phyloP scores from a whole-genome alignment of 2,329 filamentous ascomycete species.

The Trichoderma breve region DNA sequence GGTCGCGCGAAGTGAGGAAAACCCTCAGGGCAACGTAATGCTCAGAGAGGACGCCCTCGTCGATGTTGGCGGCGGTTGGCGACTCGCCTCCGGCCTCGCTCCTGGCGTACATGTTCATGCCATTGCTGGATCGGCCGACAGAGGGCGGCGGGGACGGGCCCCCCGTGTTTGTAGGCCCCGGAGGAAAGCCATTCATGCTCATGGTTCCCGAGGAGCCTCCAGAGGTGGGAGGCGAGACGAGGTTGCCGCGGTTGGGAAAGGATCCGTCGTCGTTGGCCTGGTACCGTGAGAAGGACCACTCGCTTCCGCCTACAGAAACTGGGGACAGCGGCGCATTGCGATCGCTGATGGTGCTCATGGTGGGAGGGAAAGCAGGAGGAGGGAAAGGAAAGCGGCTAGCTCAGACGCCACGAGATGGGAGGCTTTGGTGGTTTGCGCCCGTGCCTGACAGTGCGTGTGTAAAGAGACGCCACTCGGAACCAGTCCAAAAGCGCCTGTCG shows the following conservation, averaged over 20 bases:
- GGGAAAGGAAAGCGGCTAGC: conserved; percentile 1
- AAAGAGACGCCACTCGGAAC: conserved; percentile 22
- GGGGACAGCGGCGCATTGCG: conserved; percentile 77
- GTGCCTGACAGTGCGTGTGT: conserved; percentile 9
- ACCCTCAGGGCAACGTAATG: conserved; percentile 79
- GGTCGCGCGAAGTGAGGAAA: conserved; percentile 75
- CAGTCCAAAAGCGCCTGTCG: conserved; percentile 14
- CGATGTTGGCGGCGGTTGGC: conserved; percentile 39
- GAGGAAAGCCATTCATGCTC: conserved; percentile 60
- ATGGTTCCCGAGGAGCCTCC: conserved; percentile 56
- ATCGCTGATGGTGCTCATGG: conserved; percentile 59
- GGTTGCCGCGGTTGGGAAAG: conserved; percentile 55
- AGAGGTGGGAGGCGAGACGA: conserved; percentile 69
- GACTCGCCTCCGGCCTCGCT: conserved; percentile 64
- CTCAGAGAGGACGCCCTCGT: conserved; percentile 64
- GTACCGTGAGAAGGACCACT: conserved; percentile 73
- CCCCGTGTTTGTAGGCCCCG: conserved; percentile 55
- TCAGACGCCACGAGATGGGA: conserved; percentile 27
- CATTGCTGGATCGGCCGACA: conserved; percentile 79
- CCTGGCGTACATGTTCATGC: conserved; percentile 66
- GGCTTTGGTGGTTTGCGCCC: conserved; percentile 22
- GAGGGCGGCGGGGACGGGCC: conserved; percentile 85
- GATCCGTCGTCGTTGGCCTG: conserved; percentile 54
- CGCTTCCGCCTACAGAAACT: conserved; percentile 78
- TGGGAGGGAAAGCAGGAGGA: conserved; percentile 32